Conservation (phyloP, 805 yeast species). For the Metschnikowia orientalis region DNA sequence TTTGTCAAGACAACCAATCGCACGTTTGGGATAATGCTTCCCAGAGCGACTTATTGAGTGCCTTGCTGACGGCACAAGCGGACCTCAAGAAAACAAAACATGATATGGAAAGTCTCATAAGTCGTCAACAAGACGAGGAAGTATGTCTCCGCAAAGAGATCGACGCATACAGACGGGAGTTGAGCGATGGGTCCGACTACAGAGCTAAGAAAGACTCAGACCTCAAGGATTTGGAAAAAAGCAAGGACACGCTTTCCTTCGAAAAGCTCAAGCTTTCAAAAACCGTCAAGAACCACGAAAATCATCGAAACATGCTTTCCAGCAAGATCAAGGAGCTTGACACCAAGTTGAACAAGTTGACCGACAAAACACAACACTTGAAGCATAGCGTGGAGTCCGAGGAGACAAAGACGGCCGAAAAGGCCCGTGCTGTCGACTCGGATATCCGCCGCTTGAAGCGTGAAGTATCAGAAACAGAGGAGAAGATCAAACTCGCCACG, state of each 20-base stretch:
- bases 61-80: no score
- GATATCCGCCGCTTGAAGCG: conserved; percentile 19
- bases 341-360: conserved; percentile 9
- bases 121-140: conserved; percentile 13
- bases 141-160: conserved; percentile 5
- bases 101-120: conserved; percentile 5
- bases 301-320: conserved; percentile 6
- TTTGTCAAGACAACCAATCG: no score
- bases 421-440: conserved; percentile 8
- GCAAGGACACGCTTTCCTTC: conserved; percentile 31
- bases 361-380: conserved; percentile 12
- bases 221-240: conserved; percentile 29
- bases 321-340: conserved; percentile 15
- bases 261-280: conserved; percentile 27
- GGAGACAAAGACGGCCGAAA: not conserved
- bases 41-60: no score
- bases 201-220: conserved; percentile 27
- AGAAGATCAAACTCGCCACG: conserved; percentile 17
- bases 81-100: conserved; percentile 7
- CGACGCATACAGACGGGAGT: conserved; percentile 29
- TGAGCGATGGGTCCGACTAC: conserved; percentile 31
- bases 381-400: conserved; percentile 8
- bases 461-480: conserved; percentile 26
- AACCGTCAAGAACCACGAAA: conserved; percentile 18
- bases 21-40: no score